Evolutionary conservation across 805 yeast genomes (phyloP).

Genomic region (Wickerhamomyces ciferrii): DNA sequence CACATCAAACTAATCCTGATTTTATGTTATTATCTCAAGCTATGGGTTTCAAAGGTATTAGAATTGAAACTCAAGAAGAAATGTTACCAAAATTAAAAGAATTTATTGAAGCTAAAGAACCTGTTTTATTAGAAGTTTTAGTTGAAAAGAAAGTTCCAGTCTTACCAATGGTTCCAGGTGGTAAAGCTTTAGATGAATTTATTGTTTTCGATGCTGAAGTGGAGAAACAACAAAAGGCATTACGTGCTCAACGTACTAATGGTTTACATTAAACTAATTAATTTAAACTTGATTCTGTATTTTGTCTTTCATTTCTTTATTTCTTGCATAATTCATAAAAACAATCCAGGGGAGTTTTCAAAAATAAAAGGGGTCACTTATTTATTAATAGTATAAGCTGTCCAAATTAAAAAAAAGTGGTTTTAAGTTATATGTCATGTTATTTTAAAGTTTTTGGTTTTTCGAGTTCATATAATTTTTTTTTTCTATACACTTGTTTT

Average conservation of each 20-base stretch:
- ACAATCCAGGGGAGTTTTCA: neutral
- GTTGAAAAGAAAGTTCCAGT: slow-evolving; percentile 92
- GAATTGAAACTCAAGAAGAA: slow-evolving; percentile 65
- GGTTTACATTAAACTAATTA: slow-evolving; percentile 46
- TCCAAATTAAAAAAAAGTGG: neutral
- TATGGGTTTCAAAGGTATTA: slow-evolving; percentile 85
- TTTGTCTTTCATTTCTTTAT: neutral
- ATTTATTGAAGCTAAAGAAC: slow-evolving; percentile 66
- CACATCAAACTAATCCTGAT: slow-evolving; percentile 94
- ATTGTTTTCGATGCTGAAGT: slow-evolving; percentile 79
- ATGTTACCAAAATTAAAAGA: slow-evolving; percentile 51
- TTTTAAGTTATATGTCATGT: neutral
- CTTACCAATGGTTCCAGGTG: slow-evolving; percentile 97
- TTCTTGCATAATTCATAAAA: neutral
- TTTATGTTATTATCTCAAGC: slow-evolving; percentile 91
- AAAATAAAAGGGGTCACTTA: no score
- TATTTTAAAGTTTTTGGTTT: neutral
- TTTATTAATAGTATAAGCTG: no score
- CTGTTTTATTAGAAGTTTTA: slow-evolving; percentile 83
- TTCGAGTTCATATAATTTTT: neutral
- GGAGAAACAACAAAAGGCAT: slow-evolving; percentile 62
- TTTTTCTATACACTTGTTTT: neutral
- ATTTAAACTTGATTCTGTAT: no score
- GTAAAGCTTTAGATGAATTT: slow-evolving; percentile 91
- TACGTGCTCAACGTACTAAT: slow-evolving; percentile 68